These are phyloP conservation scores for Madurella fahalii DNA, from an alignment of 2,329 filamentous ascomycete genomes.

Conservation along the genomic window DNA sequence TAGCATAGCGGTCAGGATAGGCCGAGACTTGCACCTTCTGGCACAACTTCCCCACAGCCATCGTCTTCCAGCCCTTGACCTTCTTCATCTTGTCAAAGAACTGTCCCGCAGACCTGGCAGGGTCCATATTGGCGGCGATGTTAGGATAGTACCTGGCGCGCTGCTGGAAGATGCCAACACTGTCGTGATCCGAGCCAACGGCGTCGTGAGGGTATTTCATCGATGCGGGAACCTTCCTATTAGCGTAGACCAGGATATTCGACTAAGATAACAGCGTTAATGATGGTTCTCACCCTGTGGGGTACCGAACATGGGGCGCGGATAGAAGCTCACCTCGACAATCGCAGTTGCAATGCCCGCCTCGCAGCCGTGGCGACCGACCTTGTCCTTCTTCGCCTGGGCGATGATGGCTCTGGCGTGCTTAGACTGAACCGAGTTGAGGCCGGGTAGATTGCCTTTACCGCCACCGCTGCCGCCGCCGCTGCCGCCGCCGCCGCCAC, in stretches of 20 bases:
- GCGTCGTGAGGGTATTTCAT: constrained; percentile 3
- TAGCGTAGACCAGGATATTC: constrained; percentile 1
- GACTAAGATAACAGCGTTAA: not conserved
- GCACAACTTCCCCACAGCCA: constrained; percentile 1
- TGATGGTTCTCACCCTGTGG: not conserved
- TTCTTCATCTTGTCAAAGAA: constrained; percentile 5
- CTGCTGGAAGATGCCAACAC: constrained; percentile 10
- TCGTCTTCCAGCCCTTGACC: constrained; percentile 4
- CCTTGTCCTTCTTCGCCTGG: constrained; percentile 5
- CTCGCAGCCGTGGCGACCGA: constrained; percentile 3
- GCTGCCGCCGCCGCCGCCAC: no score
- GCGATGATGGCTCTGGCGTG: constrained; percentile 1
- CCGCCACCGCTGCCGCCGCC: not conserved
- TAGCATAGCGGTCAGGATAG: constrained; percentile 1
- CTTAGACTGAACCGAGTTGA: constrained; percentile 1
- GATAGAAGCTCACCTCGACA: constrained; percentile 1
- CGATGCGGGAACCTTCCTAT: not conserved
- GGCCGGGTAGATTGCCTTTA: constrained; percentile 1
- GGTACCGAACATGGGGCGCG: no score
- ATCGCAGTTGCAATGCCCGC: constrained; percentile 3
- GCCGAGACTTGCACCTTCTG: constrained; percentile 7
- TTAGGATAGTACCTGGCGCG: constrained; percentile 6
- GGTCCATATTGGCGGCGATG: constrained; percentile 9
- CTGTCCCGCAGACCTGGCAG: constrained; percentile 1
- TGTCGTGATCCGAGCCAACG: constrained; percentile 4